These are phyloP conservation scores for Hymenoscyphus occultus DNA, from an alignment of 2,329 filamentous ascomycete species.

Conservation along the genomic window DNA sequence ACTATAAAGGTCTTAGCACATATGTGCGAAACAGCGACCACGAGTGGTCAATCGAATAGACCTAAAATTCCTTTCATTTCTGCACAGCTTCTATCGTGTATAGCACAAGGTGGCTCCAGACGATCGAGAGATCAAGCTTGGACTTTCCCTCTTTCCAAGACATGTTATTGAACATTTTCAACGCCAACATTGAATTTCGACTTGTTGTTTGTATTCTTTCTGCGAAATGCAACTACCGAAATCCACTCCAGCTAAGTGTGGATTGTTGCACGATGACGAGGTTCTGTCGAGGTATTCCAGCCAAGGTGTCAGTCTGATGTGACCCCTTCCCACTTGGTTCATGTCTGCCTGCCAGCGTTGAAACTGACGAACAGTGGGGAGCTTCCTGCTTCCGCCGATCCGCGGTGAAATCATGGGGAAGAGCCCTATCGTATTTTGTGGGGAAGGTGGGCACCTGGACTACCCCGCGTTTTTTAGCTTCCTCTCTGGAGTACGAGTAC, in stretches of 20 bases:
- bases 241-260: neutral
- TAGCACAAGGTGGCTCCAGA: neutral
- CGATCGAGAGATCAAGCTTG: neutral
- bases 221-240: neutral
- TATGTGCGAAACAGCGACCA: slow-evolving; percentile 45
- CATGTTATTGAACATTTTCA: neutral
- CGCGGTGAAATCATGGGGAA: neutral
- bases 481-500: neutral
- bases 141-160: neutral
- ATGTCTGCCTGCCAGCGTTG: neutral
- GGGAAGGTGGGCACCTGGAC: neutral
- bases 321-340: neutral
- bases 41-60: slow-evolving; percentile 45
- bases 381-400: neutral
- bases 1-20: slow-evolving; percentile 42
- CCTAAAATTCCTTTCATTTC: neutral
- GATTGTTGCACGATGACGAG: neutral
- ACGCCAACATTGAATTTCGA: neutral
- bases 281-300: neutral
- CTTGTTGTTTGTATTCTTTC: neutral
- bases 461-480: neutral
- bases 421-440: neutral
- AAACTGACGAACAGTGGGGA: neutral
- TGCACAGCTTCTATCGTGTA: neutral
- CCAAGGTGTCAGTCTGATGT: too few relatives aligned